Conservation (phyloP, 2,329 filamentous ascomycete genomes). For the Ascochyta pisi region DNA sequence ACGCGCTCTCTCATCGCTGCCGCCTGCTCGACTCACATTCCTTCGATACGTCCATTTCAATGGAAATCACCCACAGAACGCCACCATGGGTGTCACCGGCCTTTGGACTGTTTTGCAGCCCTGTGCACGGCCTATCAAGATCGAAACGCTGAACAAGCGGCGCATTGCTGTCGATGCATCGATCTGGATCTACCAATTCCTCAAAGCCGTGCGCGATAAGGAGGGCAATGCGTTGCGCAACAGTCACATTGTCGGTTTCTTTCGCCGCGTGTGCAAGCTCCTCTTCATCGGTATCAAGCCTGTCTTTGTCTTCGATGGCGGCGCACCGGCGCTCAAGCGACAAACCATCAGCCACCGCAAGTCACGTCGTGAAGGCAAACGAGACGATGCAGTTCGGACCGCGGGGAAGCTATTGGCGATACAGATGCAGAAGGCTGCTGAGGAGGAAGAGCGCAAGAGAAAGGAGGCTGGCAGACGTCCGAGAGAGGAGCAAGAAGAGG, state of each 20-base stretch:
- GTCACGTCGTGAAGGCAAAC: slow-evolving; percentile 79
- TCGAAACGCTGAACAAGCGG: slow-evolving; percentile 95
- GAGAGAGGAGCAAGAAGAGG: slow-evolving; percentile 67
- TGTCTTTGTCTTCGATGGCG: slow-evolving; percentile 97
- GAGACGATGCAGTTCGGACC: slow-evolving; percentile 91
- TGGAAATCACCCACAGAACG: neutral
- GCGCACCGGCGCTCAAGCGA: slow-evolving; percentile 86
- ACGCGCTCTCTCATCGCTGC: slow-evolving; percentile 2
- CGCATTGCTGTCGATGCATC: slow-evolving; percentile 96
- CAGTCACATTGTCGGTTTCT: slow-evolving; percentile 96
- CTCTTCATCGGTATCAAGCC: slow-evolving; percentile 96
- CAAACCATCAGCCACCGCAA: slow-evolving; percentile 86
- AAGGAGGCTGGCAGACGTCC: slow-evolving; percentile 53
- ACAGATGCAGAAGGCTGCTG: slow-evolving; percentile 89
- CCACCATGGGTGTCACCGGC: slow-evolving; percentile 90
- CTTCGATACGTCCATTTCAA: neutral
- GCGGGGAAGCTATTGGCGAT: slow-evolving; percentile 90
- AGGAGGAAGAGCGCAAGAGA: slow-evolving; percentile 78
- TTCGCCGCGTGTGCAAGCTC: slow-evolving; percentile 96
- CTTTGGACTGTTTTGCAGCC: slow-evolving; percentile 97
- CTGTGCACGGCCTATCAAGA: slow-evolving; percentile 92
- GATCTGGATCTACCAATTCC: slow-evolving; percentile 99
- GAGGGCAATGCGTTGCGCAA: slow-evolving; percentile 97
- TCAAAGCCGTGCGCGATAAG: slow-evolving; percentile 98
- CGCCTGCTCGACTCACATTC: slow-evolving; percentile 1